These are phyloP conservation scores for Ilyonectria robusta DNA, from an alignment of 2,329 filamentous ascomycete species.

Conservation along the genomic window DNA sequence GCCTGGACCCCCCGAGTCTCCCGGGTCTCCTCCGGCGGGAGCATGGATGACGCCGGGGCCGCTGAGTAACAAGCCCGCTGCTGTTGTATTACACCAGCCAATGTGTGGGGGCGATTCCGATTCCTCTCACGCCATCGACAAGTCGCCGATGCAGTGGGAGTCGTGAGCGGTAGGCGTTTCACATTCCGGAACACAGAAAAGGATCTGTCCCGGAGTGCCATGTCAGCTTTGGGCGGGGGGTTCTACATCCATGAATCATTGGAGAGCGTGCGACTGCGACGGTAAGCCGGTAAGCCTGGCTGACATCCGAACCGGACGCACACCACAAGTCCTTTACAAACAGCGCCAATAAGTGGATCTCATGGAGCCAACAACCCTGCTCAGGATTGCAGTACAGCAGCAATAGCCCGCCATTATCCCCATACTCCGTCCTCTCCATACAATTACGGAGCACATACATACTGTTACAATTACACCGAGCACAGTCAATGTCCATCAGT, in stretches of 20 bases:
- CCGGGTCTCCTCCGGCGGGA: constrained; percentile 6
- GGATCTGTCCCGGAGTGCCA: constrained; percentile 16
- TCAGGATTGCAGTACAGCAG: neutral
- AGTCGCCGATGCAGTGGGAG: constrained; percentile 1
- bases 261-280: neutral
- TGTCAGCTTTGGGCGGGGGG: constrained; percentile 16
- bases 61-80: constrained; percentile 24
- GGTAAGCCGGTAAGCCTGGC: neutral
- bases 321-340: neutral
- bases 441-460: neutral
- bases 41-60: constrained; percentile 29
- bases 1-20: neutral
- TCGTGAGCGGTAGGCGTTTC: neutral
- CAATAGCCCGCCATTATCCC: neutral
- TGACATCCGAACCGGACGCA: neutral
- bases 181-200: constrained; percentile 13
- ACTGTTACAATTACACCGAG: neutral
- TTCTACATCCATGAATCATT: neutral
- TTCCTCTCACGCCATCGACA: constrained; percentile 3
- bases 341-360: neutral
- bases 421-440: neutral
- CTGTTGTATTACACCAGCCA: neutral
- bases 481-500: neutral
- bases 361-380: neutral
- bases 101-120: neutral